Evolutionary conservation across 2,329 filamentous ascomycete genomes (phyloP).

Genomic region (Clarireedia homoeocarpa): DNA sequence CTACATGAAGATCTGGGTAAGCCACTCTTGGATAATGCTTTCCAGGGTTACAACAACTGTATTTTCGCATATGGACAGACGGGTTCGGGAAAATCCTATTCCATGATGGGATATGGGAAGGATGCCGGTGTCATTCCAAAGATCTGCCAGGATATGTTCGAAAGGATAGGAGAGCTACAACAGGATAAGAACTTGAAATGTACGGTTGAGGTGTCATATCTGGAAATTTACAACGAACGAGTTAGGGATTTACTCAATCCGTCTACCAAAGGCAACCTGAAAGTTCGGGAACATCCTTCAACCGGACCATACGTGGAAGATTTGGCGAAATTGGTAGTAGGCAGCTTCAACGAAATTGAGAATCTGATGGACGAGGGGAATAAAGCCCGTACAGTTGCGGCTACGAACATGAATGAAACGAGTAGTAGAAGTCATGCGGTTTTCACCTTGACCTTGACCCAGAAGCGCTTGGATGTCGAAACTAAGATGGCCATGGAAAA

Average conservation of each 20-base stretch:
- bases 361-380: slow-evolving; percentile 99
- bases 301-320: slow-evolving; percentile 98
- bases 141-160: slow-evolving; percentile 98
- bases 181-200: slow-evolving; percentile 71
- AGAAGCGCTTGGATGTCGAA: slow-evolving; percentile 84
- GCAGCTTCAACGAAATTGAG: slow-evolving; percentile 91
- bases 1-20: slow-evolving; percentile 82
- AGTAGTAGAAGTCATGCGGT: slow-evolving; percentile 97
- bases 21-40: slow-evolving; percentile 93
- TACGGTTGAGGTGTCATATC: slow-evolving; percentile 95
- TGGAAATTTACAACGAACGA: slow-evolving; percentile 98
- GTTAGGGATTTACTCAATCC: slow-evolving; percentile 94
- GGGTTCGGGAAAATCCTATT: slow-evolving; percentile 96
- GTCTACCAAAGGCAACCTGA: slow-evolving; percentile 89
- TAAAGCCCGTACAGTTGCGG: slow-evolving; percentile 94
- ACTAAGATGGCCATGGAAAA: slow-evolving; percentile 98
- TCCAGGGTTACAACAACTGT: slow-evolving; percentile 98
- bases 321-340: slow-evolving; percentile 87
- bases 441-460: slow-evolving; percentile 90
- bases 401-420: slow-evolving; percentile 99
- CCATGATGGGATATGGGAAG: slow-evolving; percentile 99
- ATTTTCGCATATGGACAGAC: slow-evolving; percentile 99
- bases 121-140: slow-evolving; percentile 92
- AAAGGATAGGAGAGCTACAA: slow-evolving; percentile 65
- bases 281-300: slow-evolving; percentile 94